Percentiles rank a stretch among this genome's conserved stretches.
Conservation (phyloP, 768 basidiomycete genomes). For the Trametes punicea region DNA sequence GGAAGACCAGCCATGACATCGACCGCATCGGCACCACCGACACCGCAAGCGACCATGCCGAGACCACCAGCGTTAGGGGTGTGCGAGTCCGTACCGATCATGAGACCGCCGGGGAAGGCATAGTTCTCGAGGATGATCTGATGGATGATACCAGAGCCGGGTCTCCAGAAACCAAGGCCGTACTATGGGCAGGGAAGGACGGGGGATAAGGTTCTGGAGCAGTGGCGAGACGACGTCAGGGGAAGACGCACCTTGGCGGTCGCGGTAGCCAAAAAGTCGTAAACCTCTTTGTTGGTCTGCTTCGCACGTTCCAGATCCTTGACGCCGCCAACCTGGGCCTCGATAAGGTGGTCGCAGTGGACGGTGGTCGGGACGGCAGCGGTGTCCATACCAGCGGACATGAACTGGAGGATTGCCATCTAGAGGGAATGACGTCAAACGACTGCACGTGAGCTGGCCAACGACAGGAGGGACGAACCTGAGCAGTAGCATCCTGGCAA, state of each 20-base stretch:
- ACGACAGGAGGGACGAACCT: constrained; percentile 43
- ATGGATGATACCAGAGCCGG: constrained; percentile 98
- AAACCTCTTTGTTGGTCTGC: constrained; percentile 96
- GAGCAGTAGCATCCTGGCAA: constrained; percentile 89
- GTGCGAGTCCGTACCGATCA: constrained; percentile 99
- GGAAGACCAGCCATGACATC: constrained; percentile 98
- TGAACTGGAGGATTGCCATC: constrained; percentile 99
- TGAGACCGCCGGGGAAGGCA: constrained; percentile 97
- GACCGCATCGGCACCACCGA: constrained; percentile 98
- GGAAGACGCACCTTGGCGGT: constrained; percentile 71
- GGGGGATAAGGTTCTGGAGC: neutral
- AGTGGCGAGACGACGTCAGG: neutral
- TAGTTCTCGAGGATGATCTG: constrained; percentile 99
- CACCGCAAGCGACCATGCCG: constrained; percentile 99
- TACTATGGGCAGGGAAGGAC: constrained; percentile 53
- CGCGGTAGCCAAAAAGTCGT: constrained; percentile 97
- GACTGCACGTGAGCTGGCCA: constrained; percentile 2
- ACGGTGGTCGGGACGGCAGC: constrained; percentile 98
- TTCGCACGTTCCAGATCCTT: constrained; percentile 93
- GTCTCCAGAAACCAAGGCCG: constrained; percentile 99
- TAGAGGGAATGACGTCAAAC: constrained; percentile 39
- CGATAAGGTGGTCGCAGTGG: constrained; percentile 98
- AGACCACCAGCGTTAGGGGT: constrained; percentile 99
- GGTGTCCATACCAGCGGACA: constrained; percentile 98
- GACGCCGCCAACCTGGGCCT: constrained; percentile 91